Base-by-base conservation (phyloP, 306 rosid species). In the Hippophae rhamnoides region DNA sequence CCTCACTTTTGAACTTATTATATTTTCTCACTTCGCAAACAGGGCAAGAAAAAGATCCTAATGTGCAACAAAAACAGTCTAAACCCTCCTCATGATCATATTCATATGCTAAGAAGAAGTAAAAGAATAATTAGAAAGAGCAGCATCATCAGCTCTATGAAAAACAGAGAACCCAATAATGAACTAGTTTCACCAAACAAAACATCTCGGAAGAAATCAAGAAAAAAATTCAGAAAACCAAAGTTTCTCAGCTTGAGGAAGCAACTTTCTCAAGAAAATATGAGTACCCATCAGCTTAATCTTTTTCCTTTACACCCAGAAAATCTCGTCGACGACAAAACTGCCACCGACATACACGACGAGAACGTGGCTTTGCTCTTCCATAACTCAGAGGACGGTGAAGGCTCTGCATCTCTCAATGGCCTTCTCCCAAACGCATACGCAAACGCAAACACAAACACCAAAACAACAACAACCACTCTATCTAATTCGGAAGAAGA, bases 301-400 rank as follows among this genome's bases (percentile, higher is more conserved):
- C 72, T 82, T 8, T 89, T 82, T 25, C 81, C 89, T 7, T 63
- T 78, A 7, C 82, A 83, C 47, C 83, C 95, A 0, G 96, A 84
- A n/a, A 77, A 69, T 52, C 13, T 23, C 9, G 72, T 64, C 5
- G 73, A 73, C 1, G 78, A 79, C 45, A 60, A 63, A 13, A 76
- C 43, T 1, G 9, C 43, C 18, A 18, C 31, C 10, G 67, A 80
- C 57, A 68, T 72, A 53, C 74, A 65, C n/a, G 93, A 85, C 31
- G 93, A 81, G 26, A 61, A 80, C 81, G 88, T 86, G 4, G 89
- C 90, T 3, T 3, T 84, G 11, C 80, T 92, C 43, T 86, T 92
- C 75, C 58, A 76, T 31, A 31, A 31, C 38, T 31, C 38, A 31
- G 38, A 31, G 38, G 38, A 31, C 46, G 58, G 85, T 40, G 81